Base-by-base conservation (phyloP, 306 rosid species). In the Medicago lupulina region DNA sequence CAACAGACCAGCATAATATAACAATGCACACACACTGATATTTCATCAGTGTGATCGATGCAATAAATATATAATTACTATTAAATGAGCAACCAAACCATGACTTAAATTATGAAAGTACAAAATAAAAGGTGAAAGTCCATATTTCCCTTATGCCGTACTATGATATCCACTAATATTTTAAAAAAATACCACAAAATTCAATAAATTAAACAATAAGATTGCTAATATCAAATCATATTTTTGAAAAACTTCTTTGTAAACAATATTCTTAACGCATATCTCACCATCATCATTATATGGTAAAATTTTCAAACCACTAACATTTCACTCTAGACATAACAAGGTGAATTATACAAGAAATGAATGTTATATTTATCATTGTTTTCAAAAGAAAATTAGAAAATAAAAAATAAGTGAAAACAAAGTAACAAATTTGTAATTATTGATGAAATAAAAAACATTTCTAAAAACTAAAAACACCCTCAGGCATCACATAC, bases 371-470 rank as follows among this genome's bases (percentile, higher is more conserved):
- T 69, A 23, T 59, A 54, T 40, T 19, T 62, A 55, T 46, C 57
- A 58, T 47, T 31, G 21, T 41, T 58, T 57, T 41, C 21, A 19
- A 18, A 13, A 72, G 57, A 8, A 72, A 39, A 15, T 19, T 57
- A 13, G 54, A 39, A 21, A 71, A 36, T 34, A 71, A 12, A 54
- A 51, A 39, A 8, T 2, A 54, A 19, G 13, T 54, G 18, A 16
- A 55, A 71, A 71, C 57, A 71, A 58, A 49, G 54, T 55, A 39
- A 41, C 34, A 13, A 7, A 36, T 54, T 38, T 55, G 40, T 57
- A 34, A 71, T 53, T 38, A 38, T 54, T 38, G 7, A 71, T 55
- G 41, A 72, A 72, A 54, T 14, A 19, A 59, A 57, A 55, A 71
- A n/a, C 28, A 54, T 16, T 25, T 53, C 65, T 50, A 39, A 19